Base-by-base conservation (phyloP, 768 basidiomycete species). In the Kwoniella botswanensis region DNA sequence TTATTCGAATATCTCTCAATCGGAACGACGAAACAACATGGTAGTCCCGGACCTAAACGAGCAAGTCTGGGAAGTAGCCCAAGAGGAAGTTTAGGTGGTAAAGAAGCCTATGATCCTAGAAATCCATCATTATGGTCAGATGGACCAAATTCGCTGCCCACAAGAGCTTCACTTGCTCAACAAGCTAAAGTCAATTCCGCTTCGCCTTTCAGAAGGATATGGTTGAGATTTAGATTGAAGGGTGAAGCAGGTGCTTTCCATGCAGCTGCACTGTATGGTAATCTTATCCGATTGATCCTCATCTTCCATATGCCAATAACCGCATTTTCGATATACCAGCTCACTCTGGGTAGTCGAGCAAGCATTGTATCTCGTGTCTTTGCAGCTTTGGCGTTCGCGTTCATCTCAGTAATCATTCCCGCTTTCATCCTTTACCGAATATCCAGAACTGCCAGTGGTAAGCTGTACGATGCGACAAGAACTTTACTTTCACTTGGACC, bases 221-320 rank as follows among this genome's bases (percentile, higher is more conserved):
- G 83, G 83, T 80, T 71, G 63, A 74, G 82, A 43, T 84, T 84
- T 76, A 70, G 77, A 44, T 61, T 76, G 59, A 80, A 79, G 67
- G 84, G 84, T 18, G 80, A 80, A 50, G 79, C 83, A 1, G 84
- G 84, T 1, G 84, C 83, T 7, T 84, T 82, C 58, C 82, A 84
- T 56, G 80, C 80, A 55, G 77, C 78, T 10, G 82, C 84, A 7
- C 68, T 84, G 35, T 76, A 76, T 77, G 96, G 96, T 56, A 98
- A 97, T 83, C 89, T 98, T 70, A 90, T 95, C 69, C 92, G 96
- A 70, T 86, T 98, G 67, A 88, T 98, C 54, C 87, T 97, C 50
- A 86, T 95, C 43, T 98, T 99, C 85, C 96, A 99, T 84, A 88
- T 98, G 21, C 96, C 96, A 7, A 88, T 98, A 69, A 96, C 94